phyloP scores from a whole-genome alignment of 805 yeast species.

The Kluyveromyces starmeri region DNA sequence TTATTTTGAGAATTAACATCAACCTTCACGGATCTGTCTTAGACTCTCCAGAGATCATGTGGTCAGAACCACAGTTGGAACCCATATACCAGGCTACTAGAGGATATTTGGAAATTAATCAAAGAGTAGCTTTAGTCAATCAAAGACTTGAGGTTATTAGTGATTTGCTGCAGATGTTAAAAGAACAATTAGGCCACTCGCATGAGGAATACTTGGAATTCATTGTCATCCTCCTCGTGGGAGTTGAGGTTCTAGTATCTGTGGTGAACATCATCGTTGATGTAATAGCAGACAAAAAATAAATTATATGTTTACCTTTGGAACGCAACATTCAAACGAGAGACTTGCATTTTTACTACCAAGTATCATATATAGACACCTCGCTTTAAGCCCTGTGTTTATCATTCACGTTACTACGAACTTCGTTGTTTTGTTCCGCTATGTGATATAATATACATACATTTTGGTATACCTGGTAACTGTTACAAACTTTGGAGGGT shows the following conservation, averaged over 20 bases:
- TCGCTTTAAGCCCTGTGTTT: not conserved
- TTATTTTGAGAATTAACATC: conserved; percentile 75
- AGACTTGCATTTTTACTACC: too few species aligned
- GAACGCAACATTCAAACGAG: too few species aligned
- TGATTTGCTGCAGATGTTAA: conserved; percentile 89
- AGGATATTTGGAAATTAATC: conserved; percentile 91
- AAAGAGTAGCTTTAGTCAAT: conserved; percentile 79
- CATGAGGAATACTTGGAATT: conserved; percentile 89
- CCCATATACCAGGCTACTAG: conserved; percentile 96
- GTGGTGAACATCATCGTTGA: conserved; percentile 69
- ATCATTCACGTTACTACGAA: not conserved
- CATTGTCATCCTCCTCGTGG: conserved; percentile 82
- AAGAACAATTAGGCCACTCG: conserved; percentile 93
- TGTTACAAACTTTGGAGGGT: too few species aligned
- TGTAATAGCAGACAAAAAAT: conserved; percentile 30
- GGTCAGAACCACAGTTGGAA: conserved; percentile 97
- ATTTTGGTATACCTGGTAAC: too few species aligned
- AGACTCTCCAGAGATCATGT: conserved; percentile 96
- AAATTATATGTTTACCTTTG: too few species aligned
- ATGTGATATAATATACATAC: too few species aligned
- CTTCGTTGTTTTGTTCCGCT: too few species aligned
- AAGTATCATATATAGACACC: too few species aligned
- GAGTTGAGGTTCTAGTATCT: conserved; percentile 86
- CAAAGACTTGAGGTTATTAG: conserved; percentile 90
- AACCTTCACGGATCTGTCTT: conserved; percentile 80